phyloP scores from a whole-genome alignment of 441 rosid genomes.

The Populus hybrid region DNA sequence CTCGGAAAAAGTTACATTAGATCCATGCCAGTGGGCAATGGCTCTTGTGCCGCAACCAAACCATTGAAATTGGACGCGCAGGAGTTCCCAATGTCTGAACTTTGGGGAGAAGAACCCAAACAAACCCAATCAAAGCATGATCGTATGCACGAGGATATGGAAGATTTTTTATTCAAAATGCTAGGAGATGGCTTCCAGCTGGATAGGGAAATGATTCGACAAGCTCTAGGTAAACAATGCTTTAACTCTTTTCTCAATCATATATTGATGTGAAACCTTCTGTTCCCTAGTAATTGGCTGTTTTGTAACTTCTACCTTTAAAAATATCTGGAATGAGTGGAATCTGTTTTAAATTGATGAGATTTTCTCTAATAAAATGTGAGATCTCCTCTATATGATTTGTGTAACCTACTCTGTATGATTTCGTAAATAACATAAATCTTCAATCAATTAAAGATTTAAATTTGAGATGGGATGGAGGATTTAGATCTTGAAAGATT shows the following conservation, averaged over 20 bases:
- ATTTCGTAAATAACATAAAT: background rate
- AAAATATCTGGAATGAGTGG: background rate
- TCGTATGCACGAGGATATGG: conserved; percentile 40
- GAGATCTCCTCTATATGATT: background rate
- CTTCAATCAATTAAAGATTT: background rate
- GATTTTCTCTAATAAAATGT: background rate
- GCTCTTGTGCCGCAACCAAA: conserved; percentile 27
- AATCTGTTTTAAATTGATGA: background rate
- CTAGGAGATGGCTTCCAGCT: conserved; percentile 60
- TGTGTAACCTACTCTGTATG: background rate
- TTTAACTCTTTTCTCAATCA: background rate
- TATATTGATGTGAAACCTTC: background rate
- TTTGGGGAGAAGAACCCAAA: too few relatives aligned
- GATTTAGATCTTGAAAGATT: background rate
- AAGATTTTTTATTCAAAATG: conserved; percentile 54
- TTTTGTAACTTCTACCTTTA: background rate
- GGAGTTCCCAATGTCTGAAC: conserved; percentile 34
- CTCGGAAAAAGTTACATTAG: conserved; percentile 47
- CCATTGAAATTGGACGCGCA: conserved; percentile 46
- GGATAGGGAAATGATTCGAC: conserved; percentile 39
- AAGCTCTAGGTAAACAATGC: conserved; percentile 46
- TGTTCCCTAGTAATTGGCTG: background rate
- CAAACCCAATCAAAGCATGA: conserved; percentile 27
- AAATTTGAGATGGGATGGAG: background rate
- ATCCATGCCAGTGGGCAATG: conserved; percentile 31